Percentiles rank a stretch among this genome's conserved stretches.
These are phyloP conservation scores for thale cress (Arabidopsis thaliana) DNA, from an alignment of 345 rosid genomes.

Conservation along the genomic window DNA sequence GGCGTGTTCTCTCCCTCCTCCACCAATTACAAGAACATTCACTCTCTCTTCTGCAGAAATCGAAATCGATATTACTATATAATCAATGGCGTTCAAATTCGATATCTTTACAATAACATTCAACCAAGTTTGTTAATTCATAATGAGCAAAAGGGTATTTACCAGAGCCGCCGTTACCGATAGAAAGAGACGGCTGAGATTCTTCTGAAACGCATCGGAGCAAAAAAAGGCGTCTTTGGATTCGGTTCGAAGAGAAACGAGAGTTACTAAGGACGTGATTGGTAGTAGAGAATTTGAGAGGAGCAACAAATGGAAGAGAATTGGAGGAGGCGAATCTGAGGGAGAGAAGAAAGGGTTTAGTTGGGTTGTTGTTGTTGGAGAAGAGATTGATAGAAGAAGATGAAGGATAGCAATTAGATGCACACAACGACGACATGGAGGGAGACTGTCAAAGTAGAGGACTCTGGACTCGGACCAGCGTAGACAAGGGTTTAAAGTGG, in stretches of 20 bases:
- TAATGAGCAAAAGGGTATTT: conserved; percentile 28
- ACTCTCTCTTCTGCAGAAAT: conserved; percentile 60
- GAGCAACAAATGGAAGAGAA: conserved; percentile 35
- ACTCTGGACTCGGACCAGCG: conserved; percentile 19
- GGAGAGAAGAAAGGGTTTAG: conserved; percentile 37
- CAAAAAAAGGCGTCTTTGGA: conserved; percentile 27
- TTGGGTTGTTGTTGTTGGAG: conserved; percentile 32
- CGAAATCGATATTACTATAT: background rate
- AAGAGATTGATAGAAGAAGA: conserved; percentile 42
- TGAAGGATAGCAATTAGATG: conserved; percentile 20
- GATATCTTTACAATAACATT: background rate
- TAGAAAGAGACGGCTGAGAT: conserved; percentile 42
- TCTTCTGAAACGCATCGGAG: conserved; percentile 43
- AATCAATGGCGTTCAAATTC: background rate
- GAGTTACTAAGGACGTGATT: conserved; percentile 12
- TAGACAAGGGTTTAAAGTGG: conserved; percentile 10
- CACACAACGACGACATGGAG: conserved; percentile 36
- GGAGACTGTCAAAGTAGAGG: background rate
- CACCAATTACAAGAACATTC: conserved; percentile 88
- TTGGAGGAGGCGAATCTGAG: conserved; percentile 41
- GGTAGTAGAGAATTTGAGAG: conserved; percentile 41
- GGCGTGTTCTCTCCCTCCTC: conserved; percentile 97
- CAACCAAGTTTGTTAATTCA: background rate
- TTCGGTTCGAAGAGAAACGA: conserved; percentile 18
- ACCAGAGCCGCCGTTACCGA: conserved; percentile 42